Percentiles rank a stretch among this genome's conserved stretches.
These are phyloP conservation scores for Colletotrichum navitas DNA, from an alignment of 2,329 filamentous ascomycete species.

Conservation along the genomic window DNA sequence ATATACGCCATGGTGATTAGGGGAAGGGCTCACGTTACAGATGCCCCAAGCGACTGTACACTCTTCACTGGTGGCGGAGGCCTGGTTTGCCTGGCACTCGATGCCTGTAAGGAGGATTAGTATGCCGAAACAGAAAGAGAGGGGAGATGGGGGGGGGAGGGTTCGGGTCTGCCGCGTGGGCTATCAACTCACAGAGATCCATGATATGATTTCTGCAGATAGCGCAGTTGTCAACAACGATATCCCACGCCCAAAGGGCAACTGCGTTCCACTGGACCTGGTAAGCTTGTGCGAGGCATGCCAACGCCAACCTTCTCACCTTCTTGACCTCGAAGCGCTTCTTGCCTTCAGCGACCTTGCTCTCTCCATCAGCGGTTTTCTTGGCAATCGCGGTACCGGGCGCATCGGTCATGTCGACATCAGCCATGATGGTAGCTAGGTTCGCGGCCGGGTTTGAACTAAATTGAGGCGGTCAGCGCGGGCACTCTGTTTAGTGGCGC, in stretches of 20 bases:
- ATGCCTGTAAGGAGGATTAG: conserved; percentile 71
- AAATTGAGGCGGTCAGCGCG: conserved; percentile 5
- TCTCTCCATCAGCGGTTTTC: conserved; percentile 62
- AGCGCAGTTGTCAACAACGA: conserved; percentile 98
- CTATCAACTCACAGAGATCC: conserved; percentile 82
- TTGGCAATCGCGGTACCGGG: conserved; percentile 67
- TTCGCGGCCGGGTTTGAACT: conserved; percentile 5
- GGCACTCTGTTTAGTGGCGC: not conserved
- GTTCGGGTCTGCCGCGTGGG: too few relatives aligned
- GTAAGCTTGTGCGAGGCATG: conserved; percentile 39
- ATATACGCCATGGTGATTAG: not conserved
- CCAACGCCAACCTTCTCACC: conserved; percentile 62
- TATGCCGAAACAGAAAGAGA: not conserved
- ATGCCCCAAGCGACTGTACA: conserved; percentile 99
- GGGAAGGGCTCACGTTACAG: conserved; percentile 85
- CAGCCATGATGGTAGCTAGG: conserved; percentile 74
- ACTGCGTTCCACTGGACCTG: conserved; percentile 91
- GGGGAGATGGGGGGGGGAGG: too few relatives aligned
- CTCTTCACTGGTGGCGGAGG: conserved; percentile 95
- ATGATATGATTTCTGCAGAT: conserved; percentile 99
- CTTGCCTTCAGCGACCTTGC: conserved; percentile 75
- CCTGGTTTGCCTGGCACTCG: conserved; percentile 98
- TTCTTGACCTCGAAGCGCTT: conserved; percentile 99
- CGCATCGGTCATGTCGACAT: conserved; percentile 96
- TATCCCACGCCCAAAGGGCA: conserved; percentile 98